Evolutionary conservation across 768 basidiomycete species (phyloP), one percentile per base, ranked within the genome.

Genomic region (Lactifluus rugatus): DNA sequence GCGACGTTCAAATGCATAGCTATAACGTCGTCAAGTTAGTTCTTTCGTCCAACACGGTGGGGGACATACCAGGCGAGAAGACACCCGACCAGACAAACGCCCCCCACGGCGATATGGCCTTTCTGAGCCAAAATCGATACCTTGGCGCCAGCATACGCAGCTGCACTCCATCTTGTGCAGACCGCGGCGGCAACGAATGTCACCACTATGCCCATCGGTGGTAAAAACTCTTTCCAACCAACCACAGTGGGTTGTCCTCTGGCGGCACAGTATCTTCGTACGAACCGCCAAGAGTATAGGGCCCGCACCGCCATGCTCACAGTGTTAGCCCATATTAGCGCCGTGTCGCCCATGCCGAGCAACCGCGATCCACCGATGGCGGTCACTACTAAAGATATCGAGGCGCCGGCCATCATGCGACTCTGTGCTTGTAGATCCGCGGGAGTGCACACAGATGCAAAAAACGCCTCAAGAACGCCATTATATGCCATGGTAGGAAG

Each of bases 401-500:
- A 91, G 68, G 88, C 92, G 0, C 68, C 73, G n/a, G 84, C 75
- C 85, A 98, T 89, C 82, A 85, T 90, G 77, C 81, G 75, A 65
- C 84, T 87, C 69, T 95, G 93, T 7, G 67, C 69, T 47, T 74
- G 80, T 10, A 99, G 71, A 69, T 93, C 85, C 1, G 70, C 64
- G 0, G 85, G 76, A 1, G 77, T 75, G 1, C 92, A 89, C 2
- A 85, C 83, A 54, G 89, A 86, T 2, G 88, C 82, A 64, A 95
- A 77, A 70, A 96, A 94, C 0, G 94, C 91, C 68, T 99, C 96
- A 17, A 95, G 73, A 0, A 89, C 81, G 2, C 96, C 96, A 67
- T 99, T 99, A 63, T 92, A 72, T 5, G 88, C 88, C 66, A 99
- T 78, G 21, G 88, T 78, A 0, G 96, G 96, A 63, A 98, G 85